Conservation (phyloP, 108 stramenopile genomes). For the Nannochloropsis gaditana region DNA sequence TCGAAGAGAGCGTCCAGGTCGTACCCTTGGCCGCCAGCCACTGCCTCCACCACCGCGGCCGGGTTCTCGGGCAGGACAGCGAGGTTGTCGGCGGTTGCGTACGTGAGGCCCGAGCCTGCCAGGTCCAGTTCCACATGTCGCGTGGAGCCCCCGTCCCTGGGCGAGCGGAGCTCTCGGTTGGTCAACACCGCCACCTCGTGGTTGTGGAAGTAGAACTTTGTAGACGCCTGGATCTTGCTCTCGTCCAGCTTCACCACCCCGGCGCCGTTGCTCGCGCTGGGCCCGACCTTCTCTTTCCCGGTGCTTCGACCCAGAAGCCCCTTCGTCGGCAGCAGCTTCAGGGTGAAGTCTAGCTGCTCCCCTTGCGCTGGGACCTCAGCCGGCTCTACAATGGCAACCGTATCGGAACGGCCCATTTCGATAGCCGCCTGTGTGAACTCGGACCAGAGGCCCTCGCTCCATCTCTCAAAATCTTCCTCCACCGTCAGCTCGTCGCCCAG, state of each 20-base stretch:
- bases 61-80: constrained; percentile 79
- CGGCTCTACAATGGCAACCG: constrained; percentile 30
- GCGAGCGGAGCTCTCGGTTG: constrained; percentile 69
- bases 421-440: constrained; percentile 40
- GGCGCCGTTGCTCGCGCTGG: constrained; percentile 37
- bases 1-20: constrained; percentile 49
- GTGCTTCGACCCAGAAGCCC: background rate
- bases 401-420: background rate
- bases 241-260: background rate
- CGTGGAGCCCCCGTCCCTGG: constrained; percentile 70
- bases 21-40: constrained; percentile 57
- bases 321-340: background rate
- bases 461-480: constrained; percentile 92
- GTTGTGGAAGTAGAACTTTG: constrained; percentile 68
- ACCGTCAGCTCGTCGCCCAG: constrained; percentile 89
- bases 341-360: constrained; percentile 6
- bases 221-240: constrained; percentile 52
- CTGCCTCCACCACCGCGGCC: constrained; percentile 56
- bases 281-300: background rate
- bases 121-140: constrained; percentile 89
- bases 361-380: background rate
- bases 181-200: constrained; percentile 63
- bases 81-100: constrained; percentile 91
- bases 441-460: constrained; percentile 82
- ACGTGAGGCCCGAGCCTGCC: constrained; percentile 58